Evolutionary conservation across 2,329 filamentous ascomycete genomes (phyloP), one percentile per base, ranked within the genome.

Genomic region (Myriosclerotinia duriaeana): DNA sequence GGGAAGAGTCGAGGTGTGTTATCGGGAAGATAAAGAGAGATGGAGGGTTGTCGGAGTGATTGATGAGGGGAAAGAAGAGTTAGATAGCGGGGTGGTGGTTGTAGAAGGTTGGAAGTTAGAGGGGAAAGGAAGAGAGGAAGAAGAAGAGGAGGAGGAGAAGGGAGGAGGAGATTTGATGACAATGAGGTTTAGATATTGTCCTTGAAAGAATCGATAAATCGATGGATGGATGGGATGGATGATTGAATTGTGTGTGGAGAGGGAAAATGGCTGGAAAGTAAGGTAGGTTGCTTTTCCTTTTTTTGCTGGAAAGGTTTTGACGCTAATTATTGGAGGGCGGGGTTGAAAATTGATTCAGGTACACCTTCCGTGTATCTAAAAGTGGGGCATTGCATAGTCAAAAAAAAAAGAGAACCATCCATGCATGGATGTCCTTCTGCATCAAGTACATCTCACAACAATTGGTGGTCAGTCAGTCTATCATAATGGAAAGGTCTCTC

Each of bases 111-210:
- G 66, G 65, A 62, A 64, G 66, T 69, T 58, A 69, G 67, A 68
- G 67, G 65, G 66, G 69, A 62, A 65, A 60, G 54, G 68, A 59
- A 70, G 69, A 64, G 66, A 60, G 54, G 66, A 44, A 53, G 58
- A 52, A 53, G 59, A 60, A 65, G 56, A 58, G 56, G 53, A 67
- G 64, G 72, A 66, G 68, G 68, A 64, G 69, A 67, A 69, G 61
- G 67, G 69, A 62, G 52, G 67, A 65, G 67, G 66, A 60, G 26
- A 60, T 64, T 65, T 46, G 46, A 52, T 48, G 63, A 42, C 40
- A 34, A 63, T 65, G 61, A n/a, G 64, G 50, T 54, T 61, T 48
- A 22, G 46, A 59, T 53, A 59, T 30, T 56, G 38, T 59, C 55
- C 40, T 53, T 46, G 30, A 60, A 55, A 61, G 53, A 67, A 26